Conservation (phyloP, 1,139 yeast genomes). For the Eremothecium cymbalariae region DNA sequence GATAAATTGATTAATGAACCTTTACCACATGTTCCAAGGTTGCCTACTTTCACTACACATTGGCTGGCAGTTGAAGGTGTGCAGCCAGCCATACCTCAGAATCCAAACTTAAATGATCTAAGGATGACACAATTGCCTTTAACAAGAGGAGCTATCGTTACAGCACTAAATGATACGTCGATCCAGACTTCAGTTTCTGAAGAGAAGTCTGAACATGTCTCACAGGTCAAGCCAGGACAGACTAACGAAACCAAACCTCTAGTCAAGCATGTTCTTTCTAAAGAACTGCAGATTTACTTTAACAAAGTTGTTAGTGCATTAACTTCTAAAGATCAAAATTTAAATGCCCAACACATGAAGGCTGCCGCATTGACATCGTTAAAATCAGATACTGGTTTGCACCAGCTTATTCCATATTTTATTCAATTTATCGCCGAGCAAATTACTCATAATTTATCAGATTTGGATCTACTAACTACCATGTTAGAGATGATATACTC, state of each 20-base stretch:
- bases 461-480: conserved; percentile 65
- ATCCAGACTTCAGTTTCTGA: conserved; percentile 27
- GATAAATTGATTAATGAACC: conserved; percentile 92
- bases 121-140: conserved; percentile 54
- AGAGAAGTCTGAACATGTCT: conserved; percentile 26
- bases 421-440: conserved; percentile 96
- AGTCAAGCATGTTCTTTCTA: conserved; percentile 93
- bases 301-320: conserved; percentile 84
- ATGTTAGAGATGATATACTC: conserved; percentile 89
- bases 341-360: conserved; percentile 50
- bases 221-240: conserved; percentile 36
- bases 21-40: conserved; percentile 88
- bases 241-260: conserved; percentile 81
- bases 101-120: conserved; percentile 76
- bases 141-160: conserved; percentile 62
- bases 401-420: conserved; percentile 92
- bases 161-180: conserved; percentile 34
- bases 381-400: conserved; percentile 89
- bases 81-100: conserved; percentile 95
- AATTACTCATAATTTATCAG: conserved; percentile 77
- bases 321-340: conserved; percentile 35
- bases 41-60: conserved; percentile 89
- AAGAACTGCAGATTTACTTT: conserved; percentile 87
- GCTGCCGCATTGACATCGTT: conserved; percentile 78
- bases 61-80: conserved; percentile 99